Evolutionary conservation across 495 filamentous ascomycete species (phyloP).

Genomic region (Letharia lupina): DNA sequence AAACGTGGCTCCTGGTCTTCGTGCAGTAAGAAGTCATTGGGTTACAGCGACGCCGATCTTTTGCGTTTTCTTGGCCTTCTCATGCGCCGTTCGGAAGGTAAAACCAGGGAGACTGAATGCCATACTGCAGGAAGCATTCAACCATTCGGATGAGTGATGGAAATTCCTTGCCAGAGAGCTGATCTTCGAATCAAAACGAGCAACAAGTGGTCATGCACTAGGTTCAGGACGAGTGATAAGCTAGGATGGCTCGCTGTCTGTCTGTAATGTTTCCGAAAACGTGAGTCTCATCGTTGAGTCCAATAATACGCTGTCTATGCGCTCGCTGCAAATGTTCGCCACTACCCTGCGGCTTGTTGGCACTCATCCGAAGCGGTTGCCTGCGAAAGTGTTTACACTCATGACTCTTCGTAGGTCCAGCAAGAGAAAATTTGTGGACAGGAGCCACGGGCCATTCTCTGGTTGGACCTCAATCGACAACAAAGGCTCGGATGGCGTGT

Average conservation of each 20-base stretch:
- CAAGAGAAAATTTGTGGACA: no score
- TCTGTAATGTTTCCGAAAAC: no score
- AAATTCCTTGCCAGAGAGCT: no score
- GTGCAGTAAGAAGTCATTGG: not conserved
- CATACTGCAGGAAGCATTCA: no score
- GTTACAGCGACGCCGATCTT: not conserved
- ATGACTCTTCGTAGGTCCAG: no score
- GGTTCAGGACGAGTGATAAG: no score
- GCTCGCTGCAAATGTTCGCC: not conserved
- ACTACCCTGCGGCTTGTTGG: not conserved
- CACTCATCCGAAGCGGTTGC: not conserved
- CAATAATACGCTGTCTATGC: not conserved
- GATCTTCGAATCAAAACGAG: not conserved
- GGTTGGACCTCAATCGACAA: not conserved
- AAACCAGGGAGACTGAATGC: not conserved
- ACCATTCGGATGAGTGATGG: no score
- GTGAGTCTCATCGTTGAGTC: not conserved
- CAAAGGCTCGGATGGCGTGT: not conserved
- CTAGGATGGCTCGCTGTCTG: no score
- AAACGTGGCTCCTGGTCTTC: no score
- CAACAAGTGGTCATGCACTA: no score
- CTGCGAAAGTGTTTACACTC: not conserved
- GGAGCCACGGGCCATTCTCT: not conserved
- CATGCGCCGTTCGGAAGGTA: not conserved
- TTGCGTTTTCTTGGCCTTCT: not conserved